These are phyloP conservation scores for Gracilaria vermiculophylla DNA, from an alignment of 23 red algal species.

Conservation along the genomic window DNA sequence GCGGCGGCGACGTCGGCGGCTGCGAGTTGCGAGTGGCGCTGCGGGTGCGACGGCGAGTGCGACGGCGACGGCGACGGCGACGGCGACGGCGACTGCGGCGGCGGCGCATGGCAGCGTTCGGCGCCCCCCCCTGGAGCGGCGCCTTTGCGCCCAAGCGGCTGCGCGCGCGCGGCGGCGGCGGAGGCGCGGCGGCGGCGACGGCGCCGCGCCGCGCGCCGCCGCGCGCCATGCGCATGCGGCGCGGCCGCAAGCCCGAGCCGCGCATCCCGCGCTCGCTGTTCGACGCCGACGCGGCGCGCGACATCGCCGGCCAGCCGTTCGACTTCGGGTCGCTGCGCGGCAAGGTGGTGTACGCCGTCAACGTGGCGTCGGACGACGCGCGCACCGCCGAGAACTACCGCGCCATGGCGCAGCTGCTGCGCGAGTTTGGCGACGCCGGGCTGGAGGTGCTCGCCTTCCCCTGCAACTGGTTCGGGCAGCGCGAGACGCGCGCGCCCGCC, in stretches of 20 bases:
- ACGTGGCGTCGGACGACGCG: conserved; percentile 70
- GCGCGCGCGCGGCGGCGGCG: too few relatives aligned
- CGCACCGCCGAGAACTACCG: conserved; percentile 35
- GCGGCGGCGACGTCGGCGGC: too few relatives aligned
- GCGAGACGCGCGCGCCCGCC: conserved; percentile 25
- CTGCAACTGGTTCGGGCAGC: conserved; percentile 72
- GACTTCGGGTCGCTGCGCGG: conserved; percentile 33
- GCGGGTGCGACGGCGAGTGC: too few relatives aligned
- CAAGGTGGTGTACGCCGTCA: conserved; percentile 60
- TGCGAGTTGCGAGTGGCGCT: too few relatives aligned
- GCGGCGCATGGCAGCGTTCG: too few relatives aligned
- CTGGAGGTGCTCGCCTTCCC: conserved; percentile 74
- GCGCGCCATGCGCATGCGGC: neutral
- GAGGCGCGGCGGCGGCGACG: too few relatives aligned
- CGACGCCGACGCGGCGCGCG: conserved; percentile 22
- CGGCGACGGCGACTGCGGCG: too few relatives aligned
- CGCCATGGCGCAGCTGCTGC: conserved; percentile 16
- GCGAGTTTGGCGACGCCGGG: conserved; percentile 26
- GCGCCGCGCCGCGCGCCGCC: neutral
- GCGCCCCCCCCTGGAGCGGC: too few relatives aligned
- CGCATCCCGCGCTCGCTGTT: conserved; percentile 17
- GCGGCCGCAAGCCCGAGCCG: conserved; percentile 27
- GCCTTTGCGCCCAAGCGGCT: too few relatives aligned
- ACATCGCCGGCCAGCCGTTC: conserved; percentile 28
- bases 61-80: too few relatives aligned